Percentiles rank a stretch among this genome's conserved stretches.
Conservation (phyloP, 345 rosid species). For the Mercurialis annua region DNA sequence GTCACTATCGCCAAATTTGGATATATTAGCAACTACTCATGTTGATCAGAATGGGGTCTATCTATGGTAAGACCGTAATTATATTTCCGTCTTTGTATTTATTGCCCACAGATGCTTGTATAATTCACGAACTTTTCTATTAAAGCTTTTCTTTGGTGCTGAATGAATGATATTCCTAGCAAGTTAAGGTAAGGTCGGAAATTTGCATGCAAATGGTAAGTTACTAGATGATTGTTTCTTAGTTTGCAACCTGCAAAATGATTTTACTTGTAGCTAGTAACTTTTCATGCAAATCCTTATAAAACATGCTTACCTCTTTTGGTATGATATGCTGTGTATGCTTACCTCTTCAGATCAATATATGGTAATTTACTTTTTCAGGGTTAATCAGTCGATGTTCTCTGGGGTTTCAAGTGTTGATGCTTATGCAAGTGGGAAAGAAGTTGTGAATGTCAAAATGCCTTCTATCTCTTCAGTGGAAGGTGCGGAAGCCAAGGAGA, state of each 20-base stretch:
- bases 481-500: conserved; percentile 49
- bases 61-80: conserved; percentile 58
- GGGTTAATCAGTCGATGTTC: conserved; percentile 84
- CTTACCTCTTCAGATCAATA: not conserved
- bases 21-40: conserved; percentile 84
- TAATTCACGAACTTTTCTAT: not conserved
- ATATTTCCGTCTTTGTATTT: conserved; percentile 4
- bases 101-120: conserved; percentile 2
- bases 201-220: not conserved
- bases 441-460: conserved; percentile 61
- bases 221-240: not conserved
- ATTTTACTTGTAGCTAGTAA: not conserved
- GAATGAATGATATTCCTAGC: not conserved
- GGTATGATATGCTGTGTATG: not conserved
- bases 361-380: conserved; percentile 22
- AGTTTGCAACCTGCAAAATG: not conserved
- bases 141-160: not conserved
- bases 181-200: not conserved
- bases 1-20: conserved; percentile 94
- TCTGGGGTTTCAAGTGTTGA: conserved; percentile 60
- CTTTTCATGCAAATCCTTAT: not conserved
- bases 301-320: not conserved
- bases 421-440: conserved; percentile 78
- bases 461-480: conserved; percentile 69
- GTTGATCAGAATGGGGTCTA: conserved; percentile 91